Evolutionary conservation across 2,329 filamentous ascomycete genomes (phyloP).

Genomic region (Berkeleyomyces basicola): DNA sequence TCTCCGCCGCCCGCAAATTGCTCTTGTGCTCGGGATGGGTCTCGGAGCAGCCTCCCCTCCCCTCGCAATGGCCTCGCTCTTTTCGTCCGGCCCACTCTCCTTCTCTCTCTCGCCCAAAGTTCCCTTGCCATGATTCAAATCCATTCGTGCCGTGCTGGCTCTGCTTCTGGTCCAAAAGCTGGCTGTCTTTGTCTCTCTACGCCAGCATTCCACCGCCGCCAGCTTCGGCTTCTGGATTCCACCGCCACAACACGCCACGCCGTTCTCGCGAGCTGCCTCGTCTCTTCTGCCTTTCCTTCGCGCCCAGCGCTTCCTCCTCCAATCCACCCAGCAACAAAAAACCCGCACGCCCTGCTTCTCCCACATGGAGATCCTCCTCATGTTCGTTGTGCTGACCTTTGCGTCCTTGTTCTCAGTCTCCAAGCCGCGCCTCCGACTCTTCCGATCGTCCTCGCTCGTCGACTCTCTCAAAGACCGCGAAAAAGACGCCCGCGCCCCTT

Average conservation of each 20-base stretch:
- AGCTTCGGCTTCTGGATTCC: neutral
- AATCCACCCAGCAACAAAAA: neutral
- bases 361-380: slow-evolving; percentile 7
- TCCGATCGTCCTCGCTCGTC: slow-evolving; percentile 8
- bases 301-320: neutral
- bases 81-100: neutral
- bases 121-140: neutral
- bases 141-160: neutral
- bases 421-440: slow-evolving; percentile 10
- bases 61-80: neutral
- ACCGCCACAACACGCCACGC: neutral
- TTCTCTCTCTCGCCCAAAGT: neutral
- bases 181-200: neutral
- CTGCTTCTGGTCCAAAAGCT: neutral
- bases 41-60: neutral
- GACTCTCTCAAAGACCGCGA: slow-evolving; percentile 3
- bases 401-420: slow-evolving; percentile 9
- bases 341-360: neutral
- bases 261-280: too few relatives aligned
- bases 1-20: neutral
- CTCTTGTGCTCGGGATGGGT: neutral
- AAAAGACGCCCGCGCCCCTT: neutral
- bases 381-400: slow-evolving; percentile 12
- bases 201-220: too few relatives aligned
- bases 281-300: neutral